phyloP scores from a whole-genome alignment of 2,329 filamentous ascomycete genomes.

The Lachnellula suecica region DNA sequence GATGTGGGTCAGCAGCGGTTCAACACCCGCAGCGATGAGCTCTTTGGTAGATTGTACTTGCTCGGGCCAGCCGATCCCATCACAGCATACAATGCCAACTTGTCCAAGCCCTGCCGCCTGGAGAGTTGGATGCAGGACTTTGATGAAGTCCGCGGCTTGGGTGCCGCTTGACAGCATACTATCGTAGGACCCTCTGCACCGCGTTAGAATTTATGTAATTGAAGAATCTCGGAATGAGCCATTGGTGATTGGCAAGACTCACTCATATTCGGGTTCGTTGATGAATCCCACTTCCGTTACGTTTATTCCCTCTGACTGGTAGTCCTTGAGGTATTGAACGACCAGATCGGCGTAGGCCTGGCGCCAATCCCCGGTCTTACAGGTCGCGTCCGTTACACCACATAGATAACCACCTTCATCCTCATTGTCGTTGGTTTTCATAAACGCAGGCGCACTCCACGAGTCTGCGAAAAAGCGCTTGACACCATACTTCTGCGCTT shows the following conservation, averaged over 20 bases:
- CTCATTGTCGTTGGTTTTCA: slow-evolving; percentile 49
- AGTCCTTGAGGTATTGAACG: slow-evolving; percentile 45
- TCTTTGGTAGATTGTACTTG: slow-evolving; percentile 37
- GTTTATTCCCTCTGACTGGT: slow-evolving; percentile 38
- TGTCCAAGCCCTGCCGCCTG: slow-evolving; percentile 35
- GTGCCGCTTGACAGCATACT: slow-evolving; percentile 45
- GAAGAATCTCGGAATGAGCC: neutral
- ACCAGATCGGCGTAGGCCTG: slow-evolving; percentile 49
- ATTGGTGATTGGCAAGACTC: neutral
- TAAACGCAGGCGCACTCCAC: slow-evolving; percentile 50
- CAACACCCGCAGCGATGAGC: slow-evolving; percentile 36
- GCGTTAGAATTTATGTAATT: neutral
- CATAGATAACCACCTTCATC: slow-evolving; percentile 45
- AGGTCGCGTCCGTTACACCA: slow-evolving; percentile 40
- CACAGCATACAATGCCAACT: slow-evolving; percentile 43
- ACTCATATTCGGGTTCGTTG: slow-evolving; percentile 42
- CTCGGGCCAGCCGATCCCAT: slow-evolving; percentile 42
- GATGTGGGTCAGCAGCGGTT: slow-evolving; percentile 38
- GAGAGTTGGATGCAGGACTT: slow-evolving; percentile 39
- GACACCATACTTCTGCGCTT: slow-evolving; percentile 42
- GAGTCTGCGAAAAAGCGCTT: slow-evolving; percentile 48
- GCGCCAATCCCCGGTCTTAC: slow-evolving; percentile 44
- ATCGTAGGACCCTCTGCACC: slow-evolving; percentile 36
- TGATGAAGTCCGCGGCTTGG: slow-evolving; percentile 51
- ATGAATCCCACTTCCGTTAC: slow-evolving; percentile 43